Evolutionary conservation across 2,329 filamentous ascomycete genomes (phyloP), one percentile per base, ranked within the genome.

Genomic region (Geosmithia flava): DNA sequence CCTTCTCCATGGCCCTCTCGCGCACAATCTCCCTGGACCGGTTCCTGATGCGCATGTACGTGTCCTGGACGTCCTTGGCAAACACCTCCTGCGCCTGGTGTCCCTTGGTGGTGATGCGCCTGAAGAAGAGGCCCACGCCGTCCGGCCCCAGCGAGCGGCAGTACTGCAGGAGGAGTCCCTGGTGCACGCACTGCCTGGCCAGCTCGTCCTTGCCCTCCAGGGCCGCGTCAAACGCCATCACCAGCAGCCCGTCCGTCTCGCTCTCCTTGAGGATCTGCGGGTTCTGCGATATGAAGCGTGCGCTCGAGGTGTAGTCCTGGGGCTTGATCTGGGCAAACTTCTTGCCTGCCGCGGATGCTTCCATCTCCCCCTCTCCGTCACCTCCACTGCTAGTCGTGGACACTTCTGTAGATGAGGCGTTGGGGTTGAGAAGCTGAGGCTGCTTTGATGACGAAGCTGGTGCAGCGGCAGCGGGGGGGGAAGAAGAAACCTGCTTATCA

Each of bases 51-150:
- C 83, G 81, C 58, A 74, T 73, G 66, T 94, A 96, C 3, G 90
- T 97, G 40, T 83, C 81, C 59, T 88, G 84, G 43, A 98, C 90
- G 62, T 98, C 93, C 64, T 95, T 91, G 62, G 78, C 80, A 71
- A 98, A 98, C 43, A 97, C 76, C 43, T 87, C 88, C 58, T 86
- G 83, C 7, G 93, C 94, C 67, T 95, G 85, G 66, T 98, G 91
- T 30, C 84, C 87, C 33, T 13, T 3, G 56, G 86, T 95, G 20
- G 86, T 93, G 63, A 98, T 90, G 50, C 91, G 85, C 69, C 93
- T 95, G 77, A 98, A 98, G 74, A 98, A 98, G 29, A 97, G 69
- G 6, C 80, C 78, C 8, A 96, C 89, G 20, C 91, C 91, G 58
- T 97, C 88, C 54, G 47, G 45, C 7, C 80, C 81, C 7, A 98